These are phyloP conservation scores for Phoma sp. DNA, from an alignment of 2,329 filamentous ascomycete species.

Conservation along the genomic window DNA sequence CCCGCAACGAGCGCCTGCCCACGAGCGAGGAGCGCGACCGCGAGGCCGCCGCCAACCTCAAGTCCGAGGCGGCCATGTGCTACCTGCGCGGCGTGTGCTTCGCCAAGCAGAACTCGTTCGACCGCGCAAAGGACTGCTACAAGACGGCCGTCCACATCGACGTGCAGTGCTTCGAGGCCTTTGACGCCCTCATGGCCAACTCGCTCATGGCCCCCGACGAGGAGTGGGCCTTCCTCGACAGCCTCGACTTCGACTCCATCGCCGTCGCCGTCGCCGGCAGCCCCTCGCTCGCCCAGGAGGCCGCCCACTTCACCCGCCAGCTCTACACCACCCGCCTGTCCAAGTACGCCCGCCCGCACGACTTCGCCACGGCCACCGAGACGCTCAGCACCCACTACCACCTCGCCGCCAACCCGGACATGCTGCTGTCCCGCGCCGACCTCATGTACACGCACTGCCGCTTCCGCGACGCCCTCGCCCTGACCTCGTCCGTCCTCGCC, in stretches of 20 bases:
- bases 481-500: slow-evolving; percentile 83
- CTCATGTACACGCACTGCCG: slow-evolving; percentile 93
- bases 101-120: slow-evolving; percentile 96
- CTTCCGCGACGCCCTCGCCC: slow-evolving; percentile 82
- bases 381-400: slow-evolving; percentile 93
- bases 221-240: slow-evolving; percentile 87
- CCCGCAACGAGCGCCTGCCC: slow-evolving; percentile 60
- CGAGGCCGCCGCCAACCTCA: slow-evolving; percentile 76
- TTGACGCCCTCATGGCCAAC: slow-evolving; percentile 97
- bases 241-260: slow-evolving; percentile 88
- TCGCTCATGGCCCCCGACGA: slow-evolving; percentile 87
- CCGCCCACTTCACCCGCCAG: slow-evolving; percentile 92
- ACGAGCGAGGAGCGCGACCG: slow-evolving; percentile 67
- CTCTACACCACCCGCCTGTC: slow-evolving; percentile 94
- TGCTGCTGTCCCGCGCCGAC: slow-evolving; percentile 87
- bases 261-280: slow-evolving; percentile 70
- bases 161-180: slow-evolving; percentile 97
- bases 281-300: slow-evolving; percentile 76
- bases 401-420: slow-evolving; percentile 82
- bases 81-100: slow-evolving; percentile 92
- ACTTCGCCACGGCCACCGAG: slow-evolving; percentile 85
- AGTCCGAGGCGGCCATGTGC: slow-evolving; percentile 97
- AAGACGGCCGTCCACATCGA: slow-evolving; percentile 97
- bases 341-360: slow-evolving; percentile 87
- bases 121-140: slow-evolving; percentile 97